Base-by-base conservation (phyloP, 1,284 basidiomycete genomes). In the Golubevia pallescens region DNA sequence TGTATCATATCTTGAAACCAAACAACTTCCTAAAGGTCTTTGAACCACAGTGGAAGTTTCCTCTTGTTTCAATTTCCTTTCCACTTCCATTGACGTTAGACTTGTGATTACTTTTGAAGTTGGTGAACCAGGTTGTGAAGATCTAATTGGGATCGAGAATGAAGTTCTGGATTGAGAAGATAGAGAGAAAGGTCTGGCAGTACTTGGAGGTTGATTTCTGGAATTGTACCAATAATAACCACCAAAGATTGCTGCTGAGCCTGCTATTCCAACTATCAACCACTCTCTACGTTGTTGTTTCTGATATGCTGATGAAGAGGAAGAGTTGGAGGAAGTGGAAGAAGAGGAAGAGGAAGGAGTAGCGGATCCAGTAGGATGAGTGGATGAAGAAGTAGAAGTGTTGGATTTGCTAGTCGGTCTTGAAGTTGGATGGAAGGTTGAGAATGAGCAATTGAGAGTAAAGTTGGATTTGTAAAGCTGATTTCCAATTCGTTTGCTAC, bases 1-100 rank as follows among this genome's bases (percentile, higher is more conserved):
- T 61, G 80, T 81, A 64, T 85, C 81, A 59, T 84, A 85, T 48
- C 81, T 72, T 1, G 77, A 72, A 19, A 85, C 78, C 42, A 81
- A 70, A 57, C 80, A 81, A 0, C 73, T 74, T 21, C 78, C 78
- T 6, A 69, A 52, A 54, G 34, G 76, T 14, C 80, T 73, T 32
- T 80, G 77, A 7, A 84, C 79, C 16, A 62, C 68, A 7, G 81
- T 81, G 62, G 71, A 77, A 2, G 70, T 67, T 58, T 84, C 79
- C 62, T 83, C 75, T 23, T 72, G 71, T 32, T 67, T 70, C 42
- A 84, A 74, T 14, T 75, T 73, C 51, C 65, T 63, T 65, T 84
- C 76, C 58, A 83, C 81, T 67, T 84, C 77, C 53, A 69, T 67
- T 20, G 69, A 57, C 13, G 74, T 69, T 48, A 84, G 75, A 20